phyloP scores from a whole-genome alignment of 2,329 filamentous ascomycete species.

The Stachybotrys elegans region DNA sequence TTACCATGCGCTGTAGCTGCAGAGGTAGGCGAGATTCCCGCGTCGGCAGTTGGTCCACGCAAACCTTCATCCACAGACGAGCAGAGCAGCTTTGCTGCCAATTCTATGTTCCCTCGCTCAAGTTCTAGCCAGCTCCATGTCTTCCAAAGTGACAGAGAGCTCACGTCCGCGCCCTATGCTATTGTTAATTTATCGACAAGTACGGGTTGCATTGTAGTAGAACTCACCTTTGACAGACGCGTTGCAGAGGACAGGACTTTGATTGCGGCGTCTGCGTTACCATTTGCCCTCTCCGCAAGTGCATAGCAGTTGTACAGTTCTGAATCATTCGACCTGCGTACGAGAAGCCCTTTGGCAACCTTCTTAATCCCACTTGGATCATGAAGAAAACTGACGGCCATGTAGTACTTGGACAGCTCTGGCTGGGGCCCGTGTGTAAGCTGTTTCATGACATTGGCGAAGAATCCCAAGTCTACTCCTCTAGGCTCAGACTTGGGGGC shows the following conservation, averaged over 20 bases:
- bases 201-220: not conserved
- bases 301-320: slow-evolving; percentile 77
- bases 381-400: slow-evolving; percentile 60
- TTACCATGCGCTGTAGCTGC: slow-evolving; percentile 50
- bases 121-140: slow-evolving; percentile 68
- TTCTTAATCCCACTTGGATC: slow-evolving; percentile 57
- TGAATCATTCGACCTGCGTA: slow-evolving; percentile 57
- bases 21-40: slow-evolving; percentile 25
- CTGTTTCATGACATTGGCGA: slow-evolving; percentile 50
- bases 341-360: slow-evolving; percentile 68
- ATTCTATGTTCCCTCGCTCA: slow-evolving; percentile 23
- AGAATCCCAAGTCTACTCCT: slow-evolving; percentile 33
- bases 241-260: slow-evolving; percentile 66
- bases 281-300: slow-evolving; percentile 59
- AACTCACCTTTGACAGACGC: slow-evolving; percentile 24
- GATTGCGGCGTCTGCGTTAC: slow-evolving; percentile 51
- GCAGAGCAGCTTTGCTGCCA: slow-evolving; percentile 35
- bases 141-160: slow-evolving; percentile 44
- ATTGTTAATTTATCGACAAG: not conserved
- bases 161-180: not conserved
- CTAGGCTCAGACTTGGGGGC: slow-evolving; percentile 13
- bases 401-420: slow-evolving; percentile 59
- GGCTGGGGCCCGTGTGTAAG: slow-evolving; percentile 37
- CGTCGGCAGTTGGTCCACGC: slow-evolving; percentile 9
- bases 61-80: slow-evolving; percentile 25